Evolutionary conservation across 495 filamentous ascomycete species (phyloP).

Genomic region (Ramalina intermedia): DNA sequence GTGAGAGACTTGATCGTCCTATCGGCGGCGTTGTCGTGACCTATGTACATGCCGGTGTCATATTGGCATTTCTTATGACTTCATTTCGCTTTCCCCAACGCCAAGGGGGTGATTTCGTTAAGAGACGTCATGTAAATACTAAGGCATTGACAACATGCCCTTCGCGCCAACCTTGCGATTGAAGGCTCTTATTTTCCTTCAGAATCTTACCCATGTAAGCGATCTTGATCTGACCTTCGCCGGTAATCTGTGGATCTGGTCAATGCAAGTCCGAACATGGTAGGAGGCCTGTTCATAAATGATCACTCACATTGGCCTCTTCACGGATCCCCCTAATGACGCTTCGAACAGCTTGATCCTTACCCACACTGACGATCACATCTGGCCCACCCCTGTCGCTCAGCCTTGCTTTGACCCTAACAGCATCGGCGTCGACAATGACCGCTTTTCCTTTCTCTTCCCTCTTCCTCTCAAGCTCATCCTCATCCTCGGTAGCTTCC

Average conservation of each 20-base stretch:
- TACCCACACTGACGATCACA: conserved; percentile 42
- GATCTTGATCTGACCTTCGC: conserved; percentile 45
- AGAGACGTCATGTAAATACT: conserved; percentile 34
- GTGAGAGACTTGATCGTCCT: too few relatives aligned
- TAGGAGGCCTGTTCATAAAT: too few relatives aligned
- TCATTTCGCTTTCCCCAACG: too few relatives aligned
- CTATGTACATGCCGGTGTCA: too few relatives aligned
- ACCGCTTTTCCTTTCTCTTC: conserved; percentile 51
- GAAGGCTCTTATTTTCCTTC: conserved; percentile 47
- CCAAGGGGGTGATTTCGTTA: background rate
- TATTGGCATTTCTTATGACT: too few relatives aligned
- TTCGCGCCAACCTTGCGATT: conserved; percentile 58
- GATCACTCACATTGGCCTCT: conserved; percentile 44
- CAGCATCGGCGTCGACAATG: conserved; percentile 29
- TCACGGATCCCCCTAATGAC: conserved; percentile 49
- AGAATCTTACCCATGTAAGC: conserved; percentile 70
- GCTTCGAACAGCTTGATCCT: conserved; percentile 45
- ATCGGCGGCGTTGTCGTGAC: too few relatives aligned
- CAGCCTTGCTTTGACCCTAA: conserved; percentile 48
- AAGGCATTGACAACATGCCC: conserved; percentile 70
- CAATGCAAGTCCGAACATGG: background rate
- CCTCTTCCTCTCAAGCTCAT: conserved; percentile 41
- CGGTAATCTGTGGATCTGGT: conserved; percentile 25
- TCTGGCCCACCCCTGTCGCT: conserved; percentile 57
- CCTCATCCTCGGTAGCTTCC: conserved; percentile 32